Evolutionary conservation across 352 stramenopile species (phyloP), one percentile per base, ranked within the genome.

Genomic region (Phytophthora sansomeana): DNA sequence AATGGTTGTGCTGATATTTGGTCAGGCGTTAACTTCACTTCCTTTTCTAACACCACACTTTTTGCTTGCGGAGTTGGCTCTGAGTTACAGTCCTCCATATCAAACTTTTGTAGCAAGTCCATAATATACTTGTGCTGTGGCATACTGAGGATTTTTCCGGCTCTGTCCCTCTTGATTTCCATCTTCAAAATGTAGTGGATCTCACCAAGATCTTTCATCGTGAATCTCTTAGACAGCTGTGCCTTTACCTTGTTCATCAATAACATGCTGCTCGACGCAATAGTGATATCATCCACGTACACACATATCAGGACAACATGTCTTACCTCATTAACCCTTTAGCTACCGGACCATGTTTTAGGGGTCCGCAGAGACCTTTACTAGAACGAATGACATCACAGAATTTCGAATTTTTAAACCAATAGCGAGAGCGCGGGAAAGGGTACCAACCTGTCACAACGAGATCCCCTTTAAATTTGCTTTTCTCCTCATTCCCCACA

Each of bases 271-370:
- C 1, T 5, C 4, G 36, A 2, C 1, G 13, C 3, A 8, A 21
- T 16, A 8, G 14, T 17, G 16, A 41, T 21, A 24, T 3, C 9
- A 43, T 43, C 9, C 29, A 33, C 7, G 29, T 33, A 33, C 4
- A 33, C 29, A 7, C 29, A 33, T 4, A 33, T 33, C 7, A 33
- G 29, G 4, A 33, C 29, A 8, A 33, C 29, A 33, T 33, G 29
- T 7, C 4, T 33, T 43, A 51, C 30, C n/a, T n/a, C n/a, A n/a
- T 55, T 55, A 55, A 43, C 47, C 14, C n/a, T 55, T 55, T 55
- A 55, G 10, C 47, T 55, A 55, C 47, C 32, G 32, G 26, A 6
- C 47, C 47, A 55, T 19, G 13, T 43, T 30, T 42, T 26, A 46
- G n/a, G 19, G n/a, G 16, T 24, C 39, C 11, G 39, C 9, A n/a